These are phyloP conservation scores for Elsinoe australis DNA, from an alignment of 2,329 filamentous ascomycete genomes.

Conservation along the genomic window DNA sequence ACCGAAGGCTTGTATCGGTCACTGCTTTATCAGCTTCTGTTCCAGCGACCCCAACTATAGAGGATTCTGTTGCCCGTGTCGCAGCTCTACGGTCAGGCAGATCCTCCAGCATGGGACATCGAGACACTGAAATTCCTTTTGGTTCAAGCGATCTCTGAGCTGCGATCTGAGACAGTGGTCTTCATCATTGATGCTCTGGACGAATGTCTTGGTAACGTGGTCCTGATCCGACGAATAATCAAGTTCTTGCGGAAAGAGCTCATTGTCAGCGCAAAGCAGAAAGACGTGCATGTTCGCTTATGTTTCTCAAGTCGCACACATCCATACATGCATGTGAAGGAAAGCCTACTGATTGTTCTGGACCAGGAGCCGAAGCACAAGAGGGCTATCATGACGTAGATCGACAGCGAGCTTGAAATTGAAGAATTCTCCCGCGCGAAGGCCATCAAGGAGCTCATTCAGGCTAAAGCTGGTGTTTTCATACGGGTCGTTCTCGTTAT, in stretches of 20 bases:
- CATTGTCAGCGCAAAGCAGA: too few relatives aligned
- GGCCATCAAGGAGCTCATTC: constrained; percentile 1
- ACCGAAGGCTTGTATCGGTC: constrained; percentile 7
- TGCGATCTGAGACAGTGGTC: constrained; percentile 21
- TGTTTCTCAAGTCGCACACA: too few relatives aligned
- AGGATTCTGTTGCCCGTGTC: constrained; percentile 23
- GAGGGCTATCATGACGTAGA: constrained; percentile 35
- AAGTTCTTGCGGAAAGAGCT: too few relatives aligned
- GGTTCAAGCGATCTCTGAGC: constrained; percentile 22
- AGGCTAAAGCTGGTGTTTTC: constrained; percentile 14
- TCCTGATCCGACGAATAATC: too few relatives aligned
- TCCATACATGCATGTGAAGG: too few relatives aligned
- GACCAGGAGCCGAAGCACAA: too few relatives aligned
- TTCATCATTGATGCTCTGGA: constrained; percentile 41
- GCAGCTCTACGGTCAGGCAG: neutral
- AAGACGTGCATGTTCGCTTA: too few relatives aligned
- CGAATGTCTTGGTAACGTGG: too few relatives aligned
- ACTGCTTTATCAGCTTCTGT: constrained; percentile 5
- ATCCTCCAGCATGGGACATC: constrained; percentile 20
- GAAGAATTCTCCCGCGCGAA: neutral
- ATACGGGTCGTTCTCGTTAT: constrained; percentile 18
- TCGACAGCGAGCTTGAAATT: constrained; percentile 22
- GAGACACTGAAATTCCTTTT: constrained; percentile 27
- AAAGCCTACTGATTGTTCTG: too few relatives aligned
- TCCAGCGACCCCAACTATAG: neutral